These are phyloP conservation scores for Dactylonectria macrodidyma DNA, from an alignment of 2,329 filamentous ascomycete genomes.

Conservation along the genomic window DNA sequence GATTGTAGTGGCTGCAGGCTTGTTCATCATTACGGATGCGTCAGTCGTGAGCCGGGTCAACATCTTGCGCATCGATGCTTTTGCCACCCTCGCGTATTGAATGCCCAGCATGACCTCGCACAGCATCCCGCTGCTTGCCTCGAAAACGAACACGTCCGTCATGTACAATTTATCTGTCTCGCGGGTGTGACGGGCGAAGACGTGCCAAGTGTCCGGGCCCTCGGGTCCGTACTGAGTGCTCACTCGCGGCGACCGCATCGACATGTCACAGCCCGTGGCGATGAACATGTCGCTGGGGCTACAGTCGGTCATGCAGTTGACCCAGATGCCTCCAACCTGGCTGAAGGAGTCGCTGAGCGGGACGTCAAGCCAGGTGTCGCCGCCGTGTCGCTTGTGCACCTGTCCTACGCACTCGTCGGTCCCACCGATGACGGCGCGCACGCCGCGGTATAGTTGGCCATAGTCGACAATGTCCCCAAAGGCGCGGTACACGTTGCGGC, in stretches of 20 bases:
- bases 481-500: conserved; percentile 17
- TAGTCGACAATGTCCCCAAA: conserved; percentile 15
- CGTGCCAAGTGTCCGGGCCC: not conserved
- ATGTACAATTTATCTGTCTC: not conserved
- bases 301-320: conserved; percentile 18
- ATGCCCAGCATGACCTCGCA: conserved; percentile 18
- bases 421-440: not conserved
- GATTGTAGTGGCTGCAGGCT: not conserved
- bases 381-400: not conserved
- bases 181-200: not conserved
- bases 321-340: conserved; percentile 17
- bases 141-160: conserved; percentile 22
- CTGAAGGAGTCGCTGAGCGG: conserved; percentile 6
- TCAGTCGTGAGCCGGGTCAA: not conserved
- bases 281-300: conserved; percentile 5
- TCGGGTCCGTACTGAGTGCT: too few relatives aligned
- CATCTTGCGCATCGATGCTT: conserved; percentile 10
- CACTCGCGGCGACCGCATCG: conserved; percentile 13
- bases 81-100: not conserved
- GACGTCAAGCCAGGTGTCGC: conserved; percentile 17
- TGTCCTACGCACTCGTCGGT: not conserved
- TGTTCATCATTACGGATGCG: not conserved
- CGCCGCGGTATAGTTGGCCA: not conserved
- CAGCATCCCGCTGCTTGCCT: not conserved
- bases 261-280: conserved; percentile 3